phyloP scores from a whole-genome alignment of 345 rosid species.

The Noccaea bulbosa region DNA sequence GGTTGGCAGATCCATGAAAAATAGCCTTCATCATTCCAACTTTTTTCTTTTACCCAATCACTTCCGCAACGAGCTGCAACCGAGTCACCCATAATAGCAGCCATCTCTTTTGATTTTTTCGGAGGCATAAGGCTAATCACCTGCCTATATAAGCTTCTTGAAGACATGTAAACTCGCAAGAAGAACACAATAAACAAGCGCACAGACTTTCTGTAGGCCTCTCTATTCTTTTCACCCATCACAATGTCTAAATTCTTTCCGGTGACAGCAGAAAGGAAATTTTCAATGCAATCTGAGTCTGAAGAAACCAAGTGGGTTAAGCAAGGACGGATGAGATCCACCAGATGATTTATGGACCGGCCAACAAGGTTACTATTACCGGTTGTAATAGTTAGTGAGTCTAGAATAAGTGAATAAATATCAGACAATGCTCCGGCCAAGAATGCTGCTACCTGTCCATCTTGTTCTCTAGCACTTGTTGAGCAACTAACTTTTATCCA shows the following conservation, averaged over 20 bases:
- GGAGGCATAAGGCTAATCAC: conserved; percentile 72
- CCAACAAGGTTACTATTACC: conserved; percentile 77
- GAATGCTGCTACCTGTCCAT: conserved; percentile 58
- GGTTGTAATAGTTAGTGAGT: conserved; percentile 66
- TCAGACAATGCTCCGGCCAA: conserved; percentile 75
- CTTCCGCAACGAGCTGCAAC: conserved; percentile 57
- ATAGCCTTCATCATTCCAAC: conserved; percentile 67
- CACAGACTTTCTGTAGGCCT: conserved; percentile 45
- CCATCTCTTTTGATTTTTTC: conserved; percentile 55
- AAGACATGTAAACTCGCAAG: conserved; percentile 70
- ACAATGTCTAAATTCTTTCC: conserved; percentile 46
- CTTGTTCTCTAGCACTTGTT: conserved; percentile 35
- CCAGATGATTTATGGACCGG: conserved; percentile 58
- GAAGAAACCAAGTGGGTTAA: conserved; percentile 58
- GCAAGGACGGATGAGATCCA: conserved; percentile 59
- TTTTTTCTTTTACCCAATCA: conserved; percentile 67
- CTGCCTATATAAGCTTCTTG: conserved; percentile 74
- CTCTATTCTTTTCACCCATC: conserved; percentile 39
- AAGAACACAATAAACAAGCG: conserved; percentile 70
- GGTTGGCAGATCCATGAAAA: conserved; percentile 73
- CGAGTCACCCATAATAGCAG: conserved; percentile 55
- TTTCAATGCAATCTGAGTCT: conserved; percentile 49
- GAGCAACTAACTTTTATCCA: conserved; percentile 60
- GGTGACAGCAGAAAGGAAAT: conserved; percentile 56
- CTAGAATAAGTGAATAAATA: conserved; percentile 61